Conservation (phyloP, 129 eudicot genomes). For the Saussurea involucrata region DNA sequence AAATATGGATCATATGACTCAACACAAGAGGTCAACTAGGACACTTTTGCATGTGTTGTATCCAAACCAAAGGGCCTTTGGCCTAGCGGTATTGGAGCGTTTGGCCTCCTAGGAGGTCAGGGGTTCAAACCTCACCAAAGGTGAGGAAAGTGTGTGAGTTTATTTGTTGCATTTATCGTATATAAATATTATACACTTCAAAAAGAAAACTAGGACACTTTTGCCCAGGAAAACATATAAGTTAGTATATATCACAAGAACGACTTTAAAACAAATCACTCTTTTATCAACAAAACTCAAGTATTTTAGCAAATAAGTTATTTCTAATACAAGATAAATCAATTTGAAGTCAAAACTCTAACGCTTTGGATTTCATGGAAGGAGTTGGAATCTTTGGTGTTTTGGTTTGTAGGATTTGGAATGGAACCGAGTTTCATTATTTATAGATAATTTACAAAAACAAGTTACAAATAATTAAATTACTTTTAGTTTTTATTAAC, state of each 20-base stretch:
- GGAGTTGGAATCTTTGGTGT: neutral
- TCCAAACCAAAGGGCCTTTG: too few relatives aligned
- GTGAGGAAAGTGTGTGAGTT: too few relatives aligned
- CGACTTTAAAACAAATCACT: neutral
- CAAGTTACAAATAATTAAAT: too few relatives aligned
- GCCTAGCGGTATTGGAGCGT: too few relatives aligned
- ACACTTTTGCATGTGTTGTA: neutral
- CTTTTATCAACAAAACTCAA: too few relatives aligned
- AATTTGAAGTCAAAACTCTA: too few relatives aligned
- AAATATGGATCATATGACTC: neutral
- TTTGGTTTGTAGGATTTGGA: neutral
- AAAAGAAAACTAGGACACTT: neutral
- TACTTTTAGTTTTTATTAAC: too few relatives aligned
- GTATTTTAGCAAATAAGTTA: neutral
- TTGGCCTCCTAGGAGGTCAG: too few relatives aligned
- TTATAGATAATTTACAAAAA: neutral
- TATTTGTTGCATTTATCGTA: too few relatives aligned
- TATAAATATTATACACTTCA: too few relatives aligned
- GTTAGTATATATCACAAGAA: neutral
- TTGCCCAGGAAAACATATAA: neutral
- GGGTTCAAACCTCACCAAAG: too few relatives aligned
- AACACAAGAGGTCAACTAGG: neutral
- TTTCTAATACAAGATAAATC: neutral
- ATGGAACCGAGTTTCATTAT: neutral
- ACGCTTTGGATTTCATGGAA: neutral